phyloP scores from a whole-genome alignment of 129 eudicot genomes.

The Kitagawia praeruptora region DNA sequence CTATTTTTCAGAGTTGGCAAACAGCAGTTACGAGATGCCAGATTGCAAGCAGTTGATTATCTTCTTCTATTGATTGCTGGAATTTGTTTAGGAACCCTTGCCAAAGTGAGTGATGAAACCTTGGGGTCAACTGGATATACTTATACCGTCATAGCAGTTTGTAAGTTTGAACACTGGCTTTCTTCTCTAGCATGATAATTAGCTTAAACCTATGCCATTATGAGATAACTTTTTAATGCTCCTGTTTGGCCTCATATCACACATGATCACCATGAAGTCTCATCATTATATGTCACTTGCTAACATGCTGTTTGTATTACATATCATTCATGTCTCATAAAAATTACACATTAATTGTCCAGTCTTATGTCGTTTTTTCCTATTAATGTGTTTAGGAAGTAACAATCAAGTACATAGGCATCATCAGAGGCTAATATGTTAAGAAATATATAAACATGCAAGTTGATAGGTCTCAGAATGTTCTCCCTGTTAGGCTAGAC shows the following conservation, averaged over 20 bases:
- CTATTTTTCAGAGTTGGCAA: conserved; percentile 55
- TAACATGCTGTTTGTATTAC: background rate
- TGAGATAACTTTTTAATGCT: background rate
- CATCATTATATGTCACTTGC: background rate
- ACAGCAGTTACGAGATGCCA: conserved; percentile 85
- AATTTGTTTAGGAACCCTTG: conserved; percentile 81
- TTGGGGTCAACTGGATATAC: conserved; percentile 81
- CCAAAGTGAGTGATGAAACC: conserved; percentile 84
- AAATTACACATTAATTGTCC: too few relatives aligned
- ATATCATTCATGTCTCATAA: background rate
- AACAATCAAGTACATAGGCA: too few relatives aligned
- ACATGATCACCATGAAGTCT: background rate
- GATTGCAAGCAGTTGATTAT: conserved; percentile 77
- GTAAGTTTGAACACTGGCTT: conserved; percentile 47
- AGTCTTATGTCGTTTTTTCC: too few relatives aligned
- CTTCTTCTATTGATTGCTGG: conserved; percentile 85
- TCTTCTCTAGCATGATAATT: conserved; percentile 1
- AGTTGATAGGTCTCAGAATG: too few relatives aligned
- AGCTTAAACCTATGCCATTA: background rate
- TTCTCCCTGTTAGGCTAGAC: too few relatives aligned
- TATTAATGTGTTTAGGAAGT: too few relatives aligned
- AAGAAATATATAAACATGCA: too few relatives aligned
- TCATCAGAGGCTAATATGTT: too few relatives aligned
- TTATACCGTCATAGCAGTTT: conserved; percentile 84
- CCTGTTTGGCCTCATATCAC: background rate